phyloP scores from a whole-genome alignment of 2,329 filamentous ascomycete genomes.

The Fusarium avenaceum region DNA sequence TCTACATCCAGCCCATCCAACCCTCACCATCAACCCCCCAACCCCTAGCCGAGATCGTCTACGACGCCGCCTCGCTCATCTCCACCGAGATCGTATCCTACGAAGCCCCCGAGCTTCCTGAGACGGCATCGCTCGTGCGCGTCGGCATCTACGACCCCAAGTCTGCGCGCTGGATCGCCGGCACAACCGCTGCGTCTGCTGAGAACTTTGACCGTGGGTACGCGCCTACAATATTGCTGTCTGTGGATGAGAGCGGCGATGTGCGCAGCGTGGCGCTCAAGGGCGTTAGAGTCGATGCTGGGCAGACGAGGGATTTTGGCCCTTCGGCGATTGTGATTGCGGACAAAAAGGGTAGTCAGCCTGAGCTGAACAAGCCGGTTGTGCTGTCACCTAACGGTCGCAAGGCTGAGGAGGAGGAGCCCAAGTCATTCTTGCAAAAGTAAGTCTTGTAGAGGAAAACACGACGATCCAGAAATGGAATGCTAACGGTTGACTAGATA shows the following conservation, averaged over 20 bases:
- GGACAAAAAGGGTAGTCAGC: constrained; percentile 65
- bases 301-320: constrained; percentile 74
- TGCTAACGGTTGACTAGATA: constrained; percentile 65
- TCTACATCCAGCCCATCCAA: constrained; percentile 68
- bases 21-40: constrained; percentile 52
- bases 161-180: constrained; percentile 63
- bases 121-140: constrained; percentile 64
- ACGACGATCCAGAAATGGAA: background rate
- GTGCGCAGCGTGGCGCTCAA: constrained; percentile 66
- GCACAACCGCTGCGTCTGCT: constrained; percentile 67
- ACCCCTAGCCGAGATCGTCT: constrained; percentile 69
- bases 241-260: constrained; percentile 60
- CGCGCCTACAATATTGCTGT: constrained; percentile 68
- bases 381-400: constrained; percentile 72
- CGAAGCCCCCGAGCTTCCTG: constrained; percentile 67
- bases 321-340: constrained; percentile 68
- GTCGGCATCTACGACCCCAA: constrained; percentile 69
- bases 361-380: constrained; percentile 73
- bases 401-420: constrained; percentile 66
- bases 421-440: constrained; percentile 78
- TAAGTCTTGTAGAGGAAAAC: constrained; percentile 55
- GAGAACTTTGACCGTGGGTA: constrained; percentile 74
- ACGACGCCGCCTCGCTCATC: constrained; percentile 61
- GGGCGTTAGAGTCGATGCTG: constrained; percentile 73
- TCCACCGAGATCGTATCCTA: constrained; percentile 66